A percentile compares a stretch with the other conserved stretches of the same genome.
These are phyloP conservation scores for Pseudonitzschia pungens DNA, from an alignment of 108 stramenopile genomes.

Conservation along the genomic window DNA sequence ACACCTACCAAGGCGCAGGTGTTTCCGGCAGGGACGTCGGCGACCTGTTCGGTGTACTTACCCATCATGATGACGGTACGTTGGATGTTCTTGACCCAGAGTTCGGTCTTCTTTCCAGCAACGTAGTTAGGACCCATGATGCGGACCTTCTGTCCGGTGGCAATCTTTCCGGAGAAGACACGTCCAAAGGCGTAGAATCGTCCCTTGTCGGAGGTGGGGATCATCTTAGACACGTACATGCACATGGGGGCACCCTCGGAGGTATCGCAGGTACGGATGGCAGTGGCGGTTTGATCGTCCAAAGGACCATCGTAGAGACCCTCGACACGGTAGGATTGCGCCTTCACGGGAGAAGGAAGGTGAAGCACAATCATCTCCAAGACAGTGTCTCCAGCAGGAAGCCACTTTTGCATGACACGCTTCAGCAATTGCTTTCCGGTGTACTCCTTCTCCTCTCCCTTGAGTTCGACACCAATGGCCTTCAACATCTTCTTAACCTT, in stretches of 20 bases:
- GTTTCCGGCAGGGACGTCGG: conserved; percentile 99
- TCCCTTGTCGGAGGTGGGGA: conserved; percentile 99
- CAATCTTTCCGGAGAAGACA: conserved; percentile 99
- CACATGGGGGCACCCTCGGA: conserved; percentile 92
- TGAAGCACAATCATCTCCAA: conserved; percentile 99
- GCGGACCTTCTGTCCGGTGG: conserved; percentile 99
- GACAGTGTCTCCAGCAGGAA: conserved; percentile 98
- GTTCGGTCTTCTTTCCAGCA: conserved; percentile 99
- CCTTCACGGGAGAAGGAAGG: conserved; percentile 96
- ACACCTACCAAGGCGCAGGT: conserved; percentile 99
- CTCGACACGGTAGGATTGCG: conserved; percentile 98
- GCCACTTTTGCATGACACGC: conserved; percentile 99
- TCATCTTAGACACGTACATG: conserved; percentile 99
- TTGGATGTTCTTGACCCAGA: conserved; percentile 99
- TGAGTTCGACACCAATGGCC: conserved; percentile 97
- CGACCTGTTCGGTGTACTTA: conserved; percentile 97
- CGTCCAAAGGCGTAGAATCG: conserved; percentile 99
- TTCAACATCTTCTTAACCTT: conserved; percentile 99
- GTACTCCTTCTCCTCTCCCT: conserved; percentile 94
- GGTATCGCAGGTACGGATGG: conserved; percentile 99
- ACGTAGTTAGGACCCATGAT: conserved; percentile 99
- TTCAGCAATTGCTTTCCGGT: conserved; percentile 97
- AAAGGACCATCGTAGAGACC: conserved; percentile 98
- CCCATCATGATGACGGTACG: conserved; percentile 99
- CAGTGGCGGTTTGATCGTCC: conserved; percentile 95